Base-by-base conservation (phyloP, 208 protist genomes). In the Angomonas ambiguus region DNA sequence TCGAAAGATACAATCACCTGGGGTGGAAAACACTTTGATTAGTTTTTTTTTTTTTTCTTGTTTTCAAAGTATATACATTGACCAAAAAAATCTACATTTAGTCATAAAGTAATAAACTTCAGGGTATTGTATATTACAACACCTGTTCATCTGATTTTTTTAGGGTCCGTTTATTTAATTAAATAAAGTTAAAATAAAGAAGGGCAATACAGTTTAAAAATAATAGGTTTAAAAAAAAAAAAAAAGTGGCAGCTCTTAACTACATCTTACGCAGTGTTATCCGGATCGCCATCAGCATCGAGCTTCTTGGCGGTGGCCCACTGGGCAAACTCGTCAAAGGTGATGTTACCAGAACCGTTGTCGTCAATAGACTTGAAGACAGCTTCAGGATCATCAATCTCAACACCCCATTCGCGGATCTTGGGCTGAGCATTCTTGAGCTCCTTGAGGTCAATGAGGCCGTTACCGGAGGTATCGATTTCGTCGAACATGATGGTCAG, bases 401-500 rank as follows among this genome's bases (percentile, higher is more conserved):
- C 66, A 22, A 81, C 51, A 35, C 85, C 85, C 88, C 85, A 92
- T 56, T 73, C 57, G 32, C 53, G 58, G 10, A 94, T 65, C 71
- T 80, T 83, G 3, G 83, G 77, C 2, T 73, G 68, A 18, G 83
- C 85, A n/a, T 65, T 58, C 69, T 74, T 68, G 70, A 92, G 88
- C 74, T 95, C 88, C 31, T 83, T 67, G 45, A 73, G 51, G 71
- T 80, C 75, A 35, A 95, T 67, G 31, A 89, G 67, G 62, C 72
- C 70, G 67, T 93, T 87, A 56, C 86, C 84, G 28, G 80, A 85
- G 34, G 78, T 82, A 71, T 92, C 86, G 56, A 93, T 86, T 69
- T 82, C 69, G 68, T 92, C 86, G 69, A 95, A 90, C 79, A 95
- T 91, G 28, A 89, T 67, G 4, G 77, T 87, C 67, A 95, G 78